Evolutionary conservation across 306 rosid species (phyloP).

Genomic region (Trifolium subterraneum): DNA sequence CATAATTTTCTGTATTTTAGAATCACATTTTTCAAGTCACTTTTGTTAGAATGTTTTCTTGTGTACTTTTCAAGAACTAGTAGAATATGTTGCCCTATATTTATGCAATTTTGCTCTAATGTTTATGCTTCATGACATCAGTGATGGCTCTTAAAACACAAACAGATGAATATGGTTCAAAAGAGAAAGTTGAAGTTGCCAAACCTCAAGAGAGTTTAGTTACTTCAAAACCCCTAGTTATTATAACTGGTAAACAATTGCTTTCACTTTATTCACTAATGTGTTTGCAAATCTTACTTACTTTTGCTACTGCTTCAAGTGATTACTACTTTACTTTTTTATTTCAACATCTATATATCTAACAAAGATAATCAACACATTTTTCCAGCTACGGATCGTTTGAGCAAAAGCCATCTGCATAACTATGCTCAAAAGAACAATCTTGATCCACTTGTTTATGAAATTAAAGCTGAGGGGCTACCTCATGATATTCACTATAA

Average conservation of each 20-base stretch:
- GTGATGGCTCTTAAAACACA: slow-evolving; percentile 7
- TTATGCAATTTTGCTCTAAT: neutral
- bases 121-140: neutral
- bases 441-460: slow-evolving; percentile 38
- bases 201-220: slow-evolving; percentile 10
- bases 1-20: neutral
- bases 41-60: neutral
- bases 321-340: no score
- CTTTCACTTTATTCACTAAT: slow-evolving; percentile 4
- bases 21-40: neutral
- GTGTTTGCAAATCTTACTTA: neutral
- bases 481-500: slow-evolving; percentile 33
- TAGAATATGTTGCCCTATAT: no score
- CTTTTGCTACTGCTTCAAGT: neutral
- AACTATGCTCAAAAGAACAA: slow-evolving; percentile 39
- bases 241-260: slow-evolving; percentile 39
- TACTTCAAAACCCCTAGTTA: slow-evolving; percentile 3
- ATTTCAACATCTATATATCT: neutral
- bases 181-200: slow-evolving; percentile 1
- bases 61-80: no score
- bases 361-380: slow-evolving; percentile 1
- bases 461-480: slow-evolving; percentile 13
- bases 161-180: slow-evolving; percentile 6
- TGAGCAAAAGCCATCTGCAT: slow-evolving; percentile 39
- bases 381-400: slow-evolving; percentile 33